Conservation (phyloP, 345 rosid genomes). For the Brassica nigra region DNA sequence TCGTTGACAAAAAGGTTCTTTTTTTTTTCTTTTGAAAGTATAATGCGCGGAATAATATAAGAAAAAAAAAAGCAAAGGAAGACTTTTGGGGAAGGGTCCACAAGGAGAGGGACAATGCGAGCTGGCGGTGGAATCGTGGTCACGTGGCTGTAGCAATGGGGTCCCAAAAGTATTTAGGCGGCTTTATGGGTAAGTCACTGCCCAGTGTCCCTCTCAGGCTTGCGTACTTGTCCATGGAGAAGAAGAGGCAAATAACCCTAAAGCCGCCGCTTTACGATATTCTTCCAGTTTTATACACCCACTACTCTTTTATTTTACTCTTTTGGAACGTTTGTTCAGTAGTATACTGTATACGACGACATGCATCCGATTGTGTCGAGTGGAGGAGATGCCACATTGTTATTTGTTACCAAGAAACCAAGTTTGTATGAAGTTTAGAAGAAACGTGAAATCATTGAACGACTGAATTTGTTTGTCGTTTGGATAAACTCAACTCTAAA, state of each 20-base stretch:
- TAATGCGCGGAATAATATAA: neutral
- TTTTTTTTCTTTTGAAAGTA: neutral
- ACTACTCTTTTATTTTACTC: too few species aligned
- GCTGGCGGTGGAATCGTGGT: constrained; percentile 40
- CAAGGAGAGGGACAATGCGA: constrained; percentile 33
- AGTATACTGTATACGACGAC: too few species aligned
- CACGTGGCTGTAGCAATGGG: constrained; percentile 36
- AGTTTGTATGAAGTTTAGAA: neutral
- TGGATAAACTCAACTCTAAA: neutral
- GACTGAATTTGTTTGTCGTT: neutral
- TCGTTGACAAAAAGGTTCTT: constrained; percentile 4
- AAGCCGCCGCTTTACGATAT: too few species aligned
- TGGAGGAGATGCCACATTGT: too few species aligned
- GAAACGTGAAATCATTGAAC: neutral
- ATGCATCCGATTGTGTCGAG: too few species aligned
- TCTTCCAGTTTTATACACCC: too few species aligned
- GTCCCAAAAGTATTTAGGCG: constrained; percentile 9
- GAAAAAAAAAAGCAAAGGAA: neutral
- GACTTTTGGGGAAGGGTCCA: constrained; percentile 33
- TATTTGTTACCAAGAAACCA: too few species aligned
- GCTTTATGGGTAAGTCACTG: constrained; percentile 20
- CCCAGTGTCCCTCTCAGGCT: neutral
- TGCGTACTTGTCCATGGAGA: too few species aligned
- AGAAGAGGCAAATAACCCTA: too few species aligned
- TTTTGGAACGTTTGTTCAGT: too few species aligned